phyloP scores from a whole-genome alignment of 2,329 filamentous ascomycete species.

The Nemania bipapillata region DNA sequence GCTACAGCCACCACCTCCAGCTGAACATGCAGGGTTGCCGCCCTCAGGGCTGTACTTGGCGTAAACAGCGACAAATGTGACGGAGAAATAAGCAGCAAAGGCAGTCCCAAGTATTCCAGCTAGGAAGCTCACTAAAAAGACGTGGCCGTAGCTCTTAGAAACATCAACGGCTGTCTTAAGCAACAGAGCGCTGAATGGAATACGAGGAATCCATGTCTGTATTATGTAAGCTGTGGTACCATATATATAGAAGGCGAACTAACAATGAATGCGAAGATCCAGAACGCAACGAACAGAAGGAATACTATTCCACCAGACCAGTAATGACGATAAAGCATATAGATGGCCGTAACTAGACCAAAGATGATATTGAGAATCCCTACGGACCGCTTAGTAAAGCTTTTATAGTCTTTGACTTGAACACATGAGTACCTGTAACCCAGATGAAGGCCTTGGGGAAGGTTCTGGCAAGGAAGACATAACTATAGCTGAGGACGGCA shows the following conservation, averaged over 20 bases:
- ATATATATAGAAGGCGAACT: constrained; percentile 18
- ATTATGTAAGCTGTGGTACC: constrained; percentile 15
- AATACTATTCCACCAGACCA: constrained; percentile 90
- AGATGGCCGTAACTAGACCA: constrained; percentile 85
- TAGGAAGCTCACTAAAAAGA: constrained; percentile 85
- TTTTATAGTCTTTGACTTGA: too few species aligned
- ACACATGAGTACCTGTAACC: constrained; percentile 71
- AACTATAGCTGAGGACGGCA: constrained; percentile 77
- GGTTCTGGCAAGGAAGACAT: constrained; percentile 77
- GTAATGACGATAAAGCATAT: constrained; percentile 80
- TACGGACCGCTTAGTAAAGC: constrained; percentile 17
- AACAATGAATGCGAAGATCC: constrained; percentile 79
- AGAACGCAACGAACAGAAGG: constrained; percentile 81
- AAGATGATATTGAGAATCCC: constrained; percentile 83
- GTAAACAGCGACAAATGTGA: constrained; percentile 88
- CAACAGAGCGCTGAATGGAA: constrained; percentile 92
- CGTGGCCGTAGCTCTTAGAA: constrained; percentile 83
- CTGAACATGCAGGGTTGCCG: constrained; percentile 63
- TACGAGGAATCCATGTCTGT: constrained; percentile 82
- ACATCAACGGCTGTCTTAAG: constrained; percentile 86
- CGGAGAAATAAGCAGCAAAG: constrained; percentile 84
- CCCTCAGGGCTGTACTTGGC: constrained; percentile 77
- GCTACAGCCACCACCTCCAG: constrained; percentile 72
- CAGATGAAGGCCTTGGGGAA: constrained; percentile 94
- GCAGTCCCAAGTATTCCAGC: constrained; percentile 80